Percentiles rank a stretch among this genome's conserved stretches.
Conservation (phyloP, 1,284 basidiomycete genomes). For the Coniophora puteana region DNA sequence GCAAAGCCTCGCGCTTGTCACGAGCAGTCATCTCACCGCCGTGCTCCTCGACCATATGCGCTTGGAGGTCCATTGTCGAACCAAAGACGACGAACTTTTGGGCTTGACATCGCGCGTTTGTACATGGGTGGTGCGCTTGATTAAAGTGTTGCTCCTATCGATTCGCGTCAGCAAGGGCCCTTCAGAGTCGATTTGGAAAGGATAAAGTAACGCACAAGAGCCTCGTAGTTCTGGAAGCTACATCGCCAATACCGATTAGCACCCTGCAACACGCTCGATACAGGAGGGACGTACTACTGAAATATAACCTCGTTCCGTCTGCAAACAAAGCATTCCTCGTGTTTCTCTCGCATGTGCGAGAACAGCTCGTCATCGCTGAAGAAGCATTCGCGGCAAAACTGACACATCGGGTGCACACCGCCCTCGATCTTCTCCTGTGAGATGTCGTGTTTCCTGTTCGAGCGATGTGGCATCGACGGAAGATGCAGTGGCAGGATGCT, state of each 20-base stretch:
- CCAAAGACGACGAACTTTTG: constrained; percentile 96
- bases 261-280: constrained; percentile 1
- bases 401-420: constrained; percentile 80
- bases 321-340: constrained; percentile 98
- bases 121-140: constrained; percentile 75
- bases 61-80: constrained; percentile 85
- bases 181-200: background rate
- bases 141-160: constrained; percentile 68
- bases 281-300: constrained; percentile 76
- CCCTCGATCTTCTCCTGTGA: constrained; percentile 65
- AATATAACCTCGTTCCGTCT: constrained; percentile 76
- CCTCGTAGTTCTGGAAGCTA: constrained; percentile 79
- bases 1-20: constrained; percentile 75
- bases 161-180: constrained; percentile 7
- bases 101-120: constrained; percentile 69
- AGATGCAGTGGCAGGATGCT: constrained; percentile 74
- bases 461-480: constrained; percentile 63
- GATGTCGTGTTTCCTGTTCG: constrained; percentile 35
- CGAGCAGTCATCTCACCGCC: constrained; percentile 75
- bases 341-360: constrained; percentile 88
- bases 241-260: constrained; percentile 1
- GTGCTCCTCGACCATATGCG: constrained; percentile 88
- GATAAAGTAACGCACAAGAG: constrained; percentile 48
- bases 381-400: constrained; percentile 89
- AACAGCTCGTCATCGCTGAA: constrained; percentile 93